A percentile compares a stretch with the other conserved stretches of the same genome.
Conservation (phyloP, 2,329 filamentous ascomycete genomes). For the Clonostachys solani region DNA sequence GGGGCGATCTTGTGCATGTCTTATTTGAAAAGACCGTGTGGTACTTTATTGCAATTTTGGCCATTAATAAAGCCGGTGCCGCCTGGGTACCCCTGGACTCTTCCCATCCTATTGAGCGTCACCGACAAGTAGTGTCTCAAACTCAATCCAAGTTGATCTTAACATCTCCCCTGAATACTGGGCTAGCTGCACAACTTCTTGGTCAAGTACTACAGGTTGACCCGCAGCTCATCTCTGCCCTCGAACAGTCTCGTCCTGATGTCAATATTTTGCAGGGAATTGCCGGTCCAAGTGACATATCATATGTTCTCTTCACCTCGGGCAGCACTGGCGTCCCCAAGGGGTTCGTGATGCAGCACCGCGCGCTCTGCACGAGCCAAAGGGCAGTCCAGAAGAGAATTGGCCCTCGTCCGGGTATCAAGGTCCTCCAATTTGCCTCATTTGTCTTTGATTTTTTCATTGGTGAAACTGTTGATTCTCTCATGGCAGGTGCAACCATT, state of each 20-base stretch:
- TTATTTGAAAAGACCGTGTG: conserved; percentile 11
- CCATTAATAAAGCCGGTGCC: conserved; percentile 13
- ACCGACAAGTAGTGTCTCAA: not conserved
- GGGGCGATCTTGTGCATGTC: conserved; percentile 7
- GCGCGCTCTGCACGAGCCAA: conserved; percentile 9
- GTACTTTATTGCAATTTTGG: conserved; percentile 11
- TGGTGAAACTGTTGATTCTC: conserved; percentile 2
- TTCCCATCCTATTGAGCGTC: not conserved
- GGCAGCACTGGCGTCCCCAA: conserved; percentile 14
- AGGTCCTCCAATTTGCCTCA: conserved; percentile 2
- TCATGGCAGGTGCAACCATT: conserved; percentile 6
- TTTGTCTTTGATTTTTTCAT: conserved; percentile 7
- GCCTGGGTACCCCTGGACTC: conserved; percentile 13
- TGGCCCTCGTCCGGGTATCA: not conserved
- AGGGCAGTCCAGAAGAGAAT: conserved; percentile 4
- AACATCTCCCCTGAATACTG: too few relatives aligned
- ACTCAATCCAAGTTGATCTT: not conserved
- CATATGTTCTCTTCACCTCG: conserved; percentile 7
- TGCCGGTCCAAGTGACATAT: not conserved
- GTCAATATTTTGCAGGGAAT: not conserved
- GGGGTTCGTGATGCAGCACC: conserved; percentile 12
- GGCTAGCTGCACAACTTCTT: not conserved
- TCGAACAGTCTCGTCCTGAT: not conserved
- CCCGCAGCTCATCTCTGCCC: not conserved
- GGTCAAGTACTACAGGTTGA: too few relatives aligned